Conservation (phyloP, 352 stramenopile genomes). For the Phytophthora palmivora region DNA sequence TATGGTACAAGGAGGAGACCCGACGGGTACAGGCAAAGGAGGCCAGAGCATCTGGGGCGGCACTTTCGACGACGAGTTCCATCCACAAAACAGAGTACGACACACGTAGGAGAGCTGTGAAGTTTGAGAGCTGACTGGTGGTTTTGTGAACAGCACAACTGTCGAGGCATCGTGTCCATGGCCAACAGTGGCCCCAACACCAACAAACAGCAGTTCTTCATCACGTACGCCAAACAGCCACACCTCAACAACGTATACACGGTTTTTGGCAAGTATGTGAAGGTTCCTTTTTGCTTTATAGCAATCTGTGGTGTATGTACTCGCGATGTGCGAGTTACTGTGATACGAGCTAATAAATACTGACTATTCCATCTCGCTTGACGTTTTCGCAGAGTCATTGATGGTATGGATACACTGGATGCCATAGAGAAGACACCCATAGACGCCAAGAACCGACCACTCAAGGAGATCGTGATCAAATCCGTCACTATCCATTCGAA, state of each 20-base stretch:
- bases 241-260: conserved; percentile 99
- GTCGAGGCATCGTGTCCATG: conserved; percentile 92
- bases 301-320: conserved; percentile 13
- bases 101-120: neutral
- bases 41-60: conserved; percentile 92
- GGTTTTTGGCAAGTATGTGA: conserved; percentile 94
- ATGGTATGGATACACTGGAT: conserved; percentile 98
- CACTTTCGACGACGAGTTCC: conserved; percentile 93
- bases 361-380: conserved; percentile 22
- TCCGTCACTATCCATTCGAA: conserved; percentile 94
- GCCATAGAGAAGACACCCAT: conserved; percentile 95
- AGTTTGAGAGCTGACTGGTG: neutral
- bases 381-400: conserved; percentile 83
- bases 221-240: conserved; percentile 96
- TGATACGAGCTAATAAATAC: conserved; percentile 33
- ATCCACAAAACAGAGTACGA: conserved; percentile 81
- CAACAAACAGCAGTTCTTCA: conserved; percentile 98
- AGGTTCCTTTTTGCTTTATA: conserved; percentile 5
- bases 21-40: conserved; percentile 91
- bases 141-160: conserved; percentile 78
- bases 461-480: conserved; percentile 91
- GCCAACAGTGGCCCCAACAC: conserved; percentile 93
- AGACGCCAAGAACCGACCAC: conserved; percentile 89
- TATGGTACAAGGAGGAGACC: conserved; percentile 92
- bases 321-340: conserved; percentile 21